phyloP scores from a whole-genome alignment of 2,329 filamentous ascomycete genomes.

The Gnomoniopsis smithogilvyi region DNA sequence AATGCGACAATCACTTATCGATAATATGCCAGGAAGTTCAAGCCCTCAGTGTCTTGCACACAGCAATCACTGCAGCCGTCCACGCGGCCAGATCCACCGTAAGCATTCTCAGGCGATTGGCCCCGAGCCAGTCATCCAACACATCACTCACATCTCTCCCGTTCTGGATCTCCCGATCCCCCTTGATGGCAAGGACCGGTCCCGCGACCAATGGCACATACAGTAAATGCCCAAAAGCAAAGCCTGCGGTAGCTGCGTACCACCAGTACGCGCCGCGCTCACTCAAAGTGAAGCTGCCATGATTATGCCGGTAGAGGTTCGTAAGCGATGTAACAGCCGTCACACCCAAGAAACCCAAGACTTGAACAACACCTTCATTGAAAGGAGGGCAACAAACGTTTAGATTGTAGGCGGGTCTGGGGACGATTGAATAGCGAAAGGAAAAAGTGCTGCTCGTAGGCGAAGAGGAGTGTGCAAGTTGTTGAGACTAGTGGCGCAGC shows the following conservation, averaged over 20 bases:
- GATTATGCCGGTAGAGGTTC: conserved; percentile 20
- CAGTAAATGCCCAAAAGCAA: conserved; percentile 30
- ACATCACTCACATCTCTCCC: conserved; percentile 14
- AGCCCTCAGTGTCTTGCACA: conserved; percentile 20
- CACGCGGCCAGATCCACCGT: conserved; percentile 33
- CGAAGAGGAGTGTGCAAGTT: conserved; percentile 42
- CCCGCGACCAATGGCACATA: conserved; percentile 33
- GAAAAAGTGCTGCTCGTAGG: conserved; percentile 42
- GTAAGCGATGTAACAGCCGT: conserved; percentile 30
- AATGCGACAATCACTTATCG: too few relatives aligned
- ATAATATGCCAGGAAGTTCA: neutral
- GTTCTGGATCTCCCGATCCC: conserved; percentile 20
- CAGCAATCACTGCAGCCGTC: conserved; percentile 30
- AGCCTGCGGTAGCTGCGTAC: conserved; percentile 28
- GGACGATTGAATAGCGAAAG: conserved; percentile 33
- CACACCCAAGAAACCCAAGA: conserved; percentile 31
- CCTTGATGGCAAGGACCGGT: conserved; percentile 28
- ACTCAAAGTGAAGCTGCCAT: conserved; percentile 19
- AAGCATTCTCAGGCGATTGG: conserved; percentile 29
- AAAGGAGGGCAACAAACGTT: conserved; percentile 39
- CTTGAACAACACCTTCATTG: conserved; percentile 29
- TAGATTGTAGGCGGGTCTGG: conserved; percentile 27
- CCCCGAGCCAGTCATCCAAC: conserved; percentile 29
- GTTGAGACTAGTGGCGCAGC: conserved; percentile 44
- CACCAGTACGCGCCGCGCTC: conserved; percentile 26